Evolutionary conservation across 2,329 filamentous ascomycete species (phyloP), one percentile per base, ranked within the genome.

Genomic region (Grosmannia clavigera): DNA sequence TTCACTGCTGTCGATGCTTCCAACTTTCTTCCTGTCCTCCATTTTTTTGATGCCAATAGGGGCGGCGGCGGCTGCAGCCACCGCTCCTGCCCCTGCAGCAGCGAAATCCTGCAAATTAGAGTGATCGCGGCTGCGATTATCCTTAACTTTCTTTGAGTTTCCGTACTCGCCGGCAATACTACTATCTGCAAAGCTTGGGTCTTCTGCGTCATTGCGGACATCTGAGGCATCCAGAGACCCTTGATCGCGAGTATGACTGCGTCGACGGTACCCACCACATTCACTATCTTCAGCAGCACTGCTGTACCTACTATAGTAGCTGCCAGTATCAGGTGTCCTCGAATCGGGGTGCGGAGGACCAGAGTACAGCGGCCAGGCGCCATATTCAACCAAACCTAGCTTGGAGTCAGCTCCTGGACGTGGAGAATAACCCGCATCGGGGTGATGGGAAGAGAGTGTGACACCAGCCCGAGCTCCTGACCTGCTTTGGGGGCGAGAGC

Each of bases 381-480:
- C 83, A 75, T 86, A 86, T 71, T 85, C 81, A 78, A 86, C 81
- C 77, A 85, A 77, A 74, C 82, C 83, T 83, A 85, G 75, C 74
- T 84, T 81, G 75, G 77, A 78, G 81, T 85, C 82, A 84, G 80
- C 62, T 52, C 55, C 58, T 40, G 63, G 51, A 70, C 69, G 56
- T 58, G 68, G 56, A 56, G 55, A 57, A 27, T 48, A 29, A 31
- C 64, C 64, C 22, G 64, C 65, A 65, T 72, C 73, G 68, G 74
- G 73, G 70, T 78, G 76, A 67, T 76, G 76, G 73, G 76, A 73
- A 71, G 71, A 73, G 74, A 74, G 71, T 70, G 62, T 58, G 61
- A 66, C 48, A 56, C 58, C 59, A 35, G 67, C 31, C 14, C 54
- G 53, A 48, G 33, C 25, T 31, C 56, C 69, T 70, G 69, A 70